These are phyloP conservation scores for Moesziomyces sp. DNA, from an alignment of 1,284 basidiomycete genomes.

Conservation along the genomic window DNA sequence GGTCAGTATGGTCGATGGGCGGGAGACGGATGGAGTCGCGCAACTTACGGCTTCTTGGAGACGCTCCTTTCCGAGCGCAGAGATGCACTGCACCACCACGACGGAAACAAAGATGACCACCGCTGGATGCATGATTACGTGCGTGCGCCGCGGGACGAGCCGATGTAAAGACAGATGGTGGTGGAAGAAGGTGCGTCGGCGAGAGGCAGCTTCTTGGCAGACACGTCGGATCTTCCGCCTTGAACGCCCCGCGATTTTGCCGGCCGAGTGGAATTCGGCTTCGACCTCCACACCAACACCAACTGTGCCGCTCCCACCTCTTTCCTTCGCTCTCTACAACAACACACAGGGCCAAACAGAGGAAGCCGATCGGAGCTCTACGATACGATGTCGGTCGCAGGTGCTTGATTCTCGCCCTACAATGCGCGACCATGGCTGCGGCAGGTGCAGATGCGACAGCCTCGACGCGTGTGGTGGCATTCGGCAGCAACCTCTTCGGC, in stretches of 20 bases:
- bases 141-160: not conserved
- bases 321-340: not conserved
- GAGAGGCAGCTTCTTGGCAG: slow-evolving; percentile 7
- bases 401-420: not conserved
- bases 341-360: not conserved
- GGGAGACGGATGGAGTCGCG: not conserved
- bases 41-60: slow-evolving; percentile 36
- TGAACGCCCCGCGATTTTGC: slow-evolving; percentile 1
- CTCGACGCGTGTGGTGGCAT: slow-evolving; percentile 7
- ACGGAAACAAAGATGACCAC: slow-evolving; percentile 51
- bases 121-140: slow-evolving; percentile 53
- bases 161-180: not conserved
- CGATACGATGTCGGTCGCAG: too few species aligned
- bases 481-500: slow-evolving; percentile 23
- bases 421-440: not conserved
- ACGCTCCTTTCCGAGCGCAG: slow-evolving; percentile 42
- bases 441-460: not conserved
- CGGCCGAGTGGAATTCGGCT: slow-evolving; percentile 15
- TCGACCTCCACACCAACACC: slow-evolving; percentile 29
- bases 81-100: slow-evolving; percentile 37
- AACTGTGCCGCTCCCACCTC: slow-evolving; percentile 5
- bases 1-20: not conserved
- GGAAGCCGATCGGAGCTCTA: too few species aligned
- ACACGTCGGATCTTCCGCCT: not conserved
- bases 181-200: slow-evolving; percentile 12